A percentile compares a stretch with the other conserved stretches of the same genome.
These are phyloP conservation scores for Blastobotrys parvus DNA, from an alignment of 805 yeast genomes.

Conservation along the genomic window DNA sequence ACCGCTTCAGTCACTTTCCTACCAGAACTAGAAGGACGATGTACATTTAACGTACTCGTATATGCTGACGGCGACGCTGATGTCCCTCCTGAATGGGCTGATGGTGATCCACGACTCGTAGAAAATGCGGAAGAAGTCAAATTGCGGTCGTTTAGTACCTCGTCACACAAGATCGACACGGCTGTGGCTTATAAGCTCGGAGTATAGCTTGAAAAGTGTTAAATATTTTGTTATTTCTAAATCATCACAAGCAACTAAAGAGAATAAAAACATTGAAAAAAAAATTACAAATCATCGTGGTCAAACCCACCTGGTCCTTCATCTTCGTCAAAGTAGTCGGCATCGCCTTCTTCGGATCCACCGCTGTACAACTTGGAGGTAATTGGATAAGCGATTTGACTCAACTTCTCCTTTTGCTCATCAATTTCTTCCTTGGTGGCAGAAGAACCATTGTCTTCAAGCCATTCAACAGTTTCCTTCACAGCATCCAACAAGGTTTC, in stretches of 20 bases:
- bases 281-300: constrained; percentile 48
- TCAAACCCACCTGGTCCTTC: constrained; percentile 43
- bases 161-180: constrained; percentile 62
- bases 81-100: constrained; percentile 80
- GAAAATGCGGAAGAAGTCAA: constrained; percentile 58
- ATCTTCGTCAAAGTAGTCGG: constrained; percentile 44
- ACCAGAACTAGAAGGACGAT: constrained; percentile 58
- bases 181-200: constrained; percentile 50
- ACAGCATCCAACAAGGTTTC: constrained; percentile 82
- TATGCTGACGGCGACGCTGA: constrained; percentile 56
- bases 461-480: constrained; percentile 77
- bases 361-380: constrained; percentile 76
- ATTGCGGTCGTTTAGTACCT: constrained; percentile 60
- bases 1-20: constrained; percentile 81
- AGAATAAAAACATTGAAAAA: background rate
- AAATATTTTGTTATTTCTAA: background rate
- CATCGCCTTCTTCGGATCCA: constrained; percentile 39
- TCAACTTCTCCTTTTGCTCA: constrained; percentile 79
- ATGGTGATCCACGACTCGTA: constrained; percentile 54
- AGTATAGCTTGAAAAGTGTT: background rate
- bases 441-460: constrained; percentile 77
- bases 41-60: constrained; percentile 79
- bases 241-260: background rate
- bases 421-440: constrained; percentile 91
- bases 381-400: constrained; percentile 82